Percentiles rank a stretch among this genome's conserved stretches.
Conservation (phyloP, 1,284 basidiomycete genomes). For the Malassezia dermatis region DNA sequence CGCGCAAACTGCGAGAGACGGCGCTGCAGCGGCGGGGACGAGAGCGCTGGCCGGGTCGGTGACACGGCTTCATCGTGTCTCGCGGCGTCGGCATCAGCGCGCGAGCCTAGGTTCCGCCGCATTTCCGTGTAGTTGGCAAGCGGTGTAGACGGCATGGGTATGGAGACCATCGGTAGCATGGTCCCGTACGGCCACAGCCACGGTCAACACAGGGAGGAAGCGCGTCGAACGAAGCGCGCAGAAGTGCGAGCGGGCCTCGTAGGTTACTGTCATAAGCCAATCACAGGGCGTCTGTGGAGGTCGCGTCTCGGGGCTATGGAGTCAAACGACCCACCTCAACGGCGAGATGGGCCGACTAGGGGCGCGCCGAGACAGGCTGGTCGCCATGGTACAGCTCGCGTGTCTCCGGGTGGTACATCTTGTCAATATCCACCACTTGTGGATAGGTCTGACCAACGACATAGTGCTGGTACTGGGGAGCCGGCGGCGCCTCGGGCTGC, state of each 20-base stretch:
- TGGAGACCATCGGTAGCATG: conserved; percentile 17
- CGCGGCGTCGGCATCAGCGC: not conserved
- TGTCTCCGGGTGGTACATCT: not conserved
- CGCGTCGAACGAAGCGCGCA: not conserved
- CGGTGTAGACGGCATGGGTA: conserved; percentile 11
- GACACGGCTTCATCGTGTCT: not conserved
- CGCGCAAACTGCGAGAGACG: not conserved
- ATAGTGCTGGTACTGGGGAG: conserved; percentile 1
- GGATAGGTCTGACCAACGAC: conserved; percentile 7
- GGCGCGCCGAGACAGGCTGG: not conserved
- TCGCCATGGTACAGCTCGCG: conserved; percentile 6
- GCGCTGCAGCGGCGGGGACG: not conserved
- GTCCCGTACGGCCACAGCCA: not conserved
- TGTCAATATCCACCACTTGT: not conserved
- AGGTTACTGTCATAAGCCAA: not conserved
- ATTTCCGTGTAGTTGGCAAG: not conserved
- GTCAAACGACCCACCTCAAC: not conserved
- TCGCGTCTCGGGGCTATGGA: not conserved
- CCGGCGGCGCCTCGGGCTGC: not conserved
- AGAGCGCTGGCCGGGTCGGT: not conserved
- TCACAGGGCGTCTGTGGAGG: not conserved
- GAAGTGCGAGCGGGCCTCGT: not conserved
- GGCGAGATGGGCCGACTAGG: not conserved
- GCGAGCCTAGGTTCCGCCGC: not conserved
- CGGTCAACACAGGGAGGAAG: not conserved